Conservation (phyloP, 2,329 filamentous ascomycete genomes). For the Cytospora piceae region DNA sequence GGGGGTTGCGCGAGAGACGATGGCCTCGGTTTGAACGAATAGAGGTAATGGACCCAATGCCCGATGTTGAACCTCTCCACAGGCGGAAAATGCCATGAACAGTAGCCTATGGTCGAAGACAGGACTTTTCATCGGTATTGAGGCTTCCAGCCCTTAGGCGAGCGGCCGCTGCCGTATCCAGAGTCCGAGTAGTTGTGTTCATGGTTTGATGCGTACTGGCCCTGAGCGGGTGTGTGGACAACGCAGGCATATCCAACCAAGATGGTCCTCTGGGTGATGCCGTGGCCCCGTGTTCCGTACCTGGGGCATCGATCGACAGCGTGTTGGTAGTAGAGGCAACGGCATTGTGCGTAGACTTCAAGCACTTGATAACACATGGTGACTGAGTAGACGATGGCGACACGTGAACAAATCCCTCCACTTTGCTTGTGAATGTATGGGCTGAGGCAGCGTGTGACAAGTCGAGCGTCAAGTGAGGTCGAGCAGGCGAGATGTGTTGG, state of each 20-base stretch:
- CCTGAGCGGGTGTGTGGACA: constrained; percentile 49
- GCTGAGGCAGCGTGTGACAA: constrained; percentile 33
- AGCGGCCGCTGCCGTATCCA: constrained; percentile 56
- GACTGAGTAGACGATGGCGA: constrained; percentile 33
- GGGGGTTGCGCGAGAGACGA: constrained; percentile 44
- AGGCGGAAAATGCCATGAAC: constrained; percentile 45
- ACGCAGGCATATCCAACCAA: constrained; percentile 81
- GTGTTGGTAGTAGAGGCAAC: constrained; percentile 86
- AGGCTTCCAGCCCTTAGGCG: constrained; percentile 46
- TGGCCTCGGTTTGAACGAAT: constrained; percentile 47
- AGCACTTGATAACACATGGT: constrained; percentile 86
- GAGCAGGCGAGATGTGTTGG: constrained; percentile 19
- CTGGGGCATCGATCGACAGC: constrained; percentile 79
- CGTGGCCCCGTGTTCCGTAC: constrained; percentile 75
- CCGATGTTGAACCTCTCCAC: constrained; percentile 49
- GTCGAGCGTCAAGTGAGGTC: constrained; percentile 32
- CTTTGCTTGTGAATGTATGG: constrained; percentile 34
- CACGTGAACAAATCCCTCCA: constrained; percentile 32
- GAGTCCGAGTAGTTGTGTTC: constrained; percentile 56
- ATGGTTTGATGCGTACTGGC: constrained; percentile 42
- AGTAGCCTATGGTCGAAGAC: constrained; percentile 56
- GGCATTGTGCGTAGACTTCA: constrained; percentile 84
- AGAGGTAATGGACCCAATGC: constrained; percentile 54
- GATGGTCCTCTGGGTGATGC: constrained; percentile 73
- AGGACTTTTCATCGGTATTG: constrained; percentile 56